Evolutionary conservation across 495 filamentous ascomycete species (phyloP).

Genomic region (Tuber melanosporum): DNA sequence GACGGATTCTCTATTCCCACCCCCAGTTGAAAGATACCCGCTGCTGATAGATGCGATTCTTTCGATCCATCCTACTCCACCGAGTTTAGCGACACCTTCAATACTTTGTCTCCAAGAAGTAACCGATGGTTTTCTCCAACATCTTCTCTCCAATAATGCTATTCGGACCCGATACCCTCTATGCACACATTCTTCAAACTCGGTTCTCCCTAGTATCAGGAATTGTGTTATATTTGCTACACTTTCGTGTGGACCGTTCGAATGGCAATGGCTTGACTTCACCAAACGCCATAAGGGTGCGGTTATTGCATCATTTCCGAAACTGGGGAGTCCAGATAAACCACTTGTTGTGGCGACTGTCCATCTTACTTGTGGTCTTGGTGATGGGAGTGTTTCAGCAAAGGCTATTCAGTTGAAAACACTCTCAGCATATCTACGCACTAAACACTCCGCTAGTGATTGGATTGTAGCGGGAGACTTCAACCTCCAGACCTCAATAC

Average conservation of each 20-base stretch:
- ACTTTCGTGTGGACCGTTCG: slow-evolving; percentile 44
- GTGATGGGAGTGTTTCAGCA: slow-evolving; percentile 49
- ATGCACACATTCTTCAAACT: slow-evolving; percentile 49
- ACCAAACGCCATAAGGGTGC: slow-evolving; percentile 50
- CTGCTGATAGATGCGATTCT: slow-evolving; percentile 44
- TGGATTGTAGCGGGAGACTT: slow-evolving; percentile 56
- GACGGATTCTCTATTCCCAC: slow-evolving; percentile 50
- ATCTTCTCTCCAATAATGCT: slow-evolving; percentile 46
- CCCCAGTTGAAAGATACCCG: slow-evolving; percentile 48
- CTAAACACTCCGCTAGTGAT: slow-evolving; percentile 41
- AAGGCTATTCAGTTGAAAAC: slow-evolving; percentile 49
- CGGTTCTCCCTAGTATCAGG: slow-evolving; percentile 50
- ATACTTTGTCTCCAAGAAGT: slow-evolving; percentile 56
- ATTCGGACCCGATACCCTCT: slow-evolving; percentile 50
- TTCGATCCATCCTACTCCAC: slow-evolving; percentile 23
- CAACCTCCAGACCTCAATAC: slow-evolving; percentile 51
- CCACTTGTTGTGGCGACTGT: slow-evolving; percentile 48
- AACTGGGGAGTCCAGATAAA: slow-evolving; percentile 37
- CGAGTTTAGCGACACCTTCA: slow-evolving; percentile 44
- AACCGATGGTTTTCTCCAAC: slow-evolving; percentile 52
- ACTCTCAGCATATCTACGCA: slow-evolving; percentile 45
- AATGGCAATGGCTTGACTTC: slow-evolving; percentile 49
- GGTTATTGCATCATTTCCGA: slow-evolving; percentile 45
- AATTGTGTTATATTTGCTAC: slow-evolving; percentile 53
- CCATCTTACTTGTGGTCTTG: slow-evolving; percentile 52